Base-by-base conservation (phyloP, 2,329 filamentous ascomycete genomes). In the Diaporthe humulicola region DNA sequence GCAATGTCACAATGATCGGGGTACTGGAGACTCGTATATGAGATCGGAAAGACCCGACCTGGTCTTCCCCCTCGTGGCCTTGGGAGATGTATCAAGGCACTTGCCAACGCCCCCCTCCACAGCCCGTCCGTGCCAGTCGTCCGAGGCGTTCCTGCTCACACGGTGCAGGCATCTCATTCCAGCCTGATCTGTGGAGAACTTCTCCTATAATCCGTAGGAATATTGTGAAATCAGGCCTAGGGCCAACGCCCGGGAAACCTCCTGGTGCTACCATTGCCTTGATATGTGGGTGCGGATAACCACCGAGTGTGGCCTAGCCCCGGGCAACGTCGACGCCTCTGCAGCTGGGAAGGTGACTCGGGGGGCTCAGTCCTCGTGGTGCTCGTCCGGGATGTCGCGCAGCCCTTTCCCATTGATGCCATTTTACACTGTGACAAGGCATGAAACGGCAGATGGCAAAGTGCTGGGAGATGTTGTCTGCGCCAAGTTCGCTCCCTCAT, bases 21-120 rank as follows among this genome's bases (percentile, higher is more conserved):
- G 45, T 36, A 28, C 3, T 67, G 45, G 64, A 50, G 60, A 67
- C 64, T 52, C 64, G 45, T 67, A 67, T 38, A 38, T 52, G 64
- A 67, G 45, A 67, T 52, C 64, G 45, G 64, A 45, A 67, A 52
- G 64, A 52, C 64, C 64, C 64, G 64, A 52, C 45, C 15, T 36
- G 30, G 30, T 28, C 8, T 6, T 6, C 17, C 45, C 25, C 30
- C 4, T 17, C 42, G 10, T 22, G 5, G 64, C 15, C 30, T 54
- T 36, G 9, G 19, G 19, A 15, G 19, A 50, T n/a, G 19, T 15
- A 50, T 50, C 42, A 66, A 66, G 42, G 42, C 19, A 38, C 30
- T 28, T 54, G 25, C 48, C 36, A 14, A 7, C 14, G 17, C 60
- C 19, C 38, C 45, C 45, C 30, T 50, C 28, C 61, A 15, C 36